phyloP scores from a whole-genome alignment of 1,284 basidiomycete genomes.

The Dichomitus squalens region DNA sequence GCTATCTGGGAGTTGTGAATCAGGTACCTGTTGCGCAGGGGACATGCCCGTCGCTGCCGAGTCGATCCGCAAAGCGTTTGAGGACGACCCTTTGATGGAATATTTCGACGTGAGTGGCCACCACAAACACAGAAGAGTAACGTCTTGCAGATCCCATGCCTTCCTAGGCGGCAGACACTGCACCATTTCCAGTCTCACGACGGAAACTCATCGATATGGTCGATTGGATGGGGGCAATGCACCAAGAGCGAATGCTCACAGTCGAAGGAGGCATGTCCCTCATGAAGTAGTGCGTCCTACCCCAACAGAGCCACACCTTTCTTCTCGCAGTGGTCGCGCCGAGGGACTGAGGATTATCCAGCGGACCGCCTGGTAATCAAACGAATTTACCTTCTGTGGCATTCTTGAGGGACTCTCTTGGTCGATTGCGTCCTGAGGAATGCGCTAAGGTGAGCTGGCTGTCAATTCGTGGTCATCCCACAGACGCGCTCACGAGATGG shows the following conservation, averaged over 20 bases:
- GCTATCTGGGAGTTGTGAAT: background rate
- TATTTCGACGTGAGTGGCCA: conserved; percentile 9
- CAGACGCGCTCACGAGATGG: background rate
- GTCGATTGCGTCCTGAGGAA: background rate
- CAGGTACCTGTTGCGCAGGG: background rate
- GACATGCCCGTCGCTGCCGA: conserved; percentile 3
- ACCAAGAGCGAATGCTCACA: conserved; percentile 6
- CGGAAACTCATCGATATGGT: background rate
- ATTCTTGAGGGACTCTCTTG: background rate
- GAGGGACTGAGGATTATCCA: background rate
- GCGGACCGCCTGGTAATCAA: background rate
- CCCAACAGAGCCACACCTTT: background rate
- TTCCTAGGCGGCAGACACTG: conserved; percentile 9
- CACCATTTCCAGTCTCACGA: conserved; percentile 5
- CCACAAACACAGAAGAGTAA: background rate
- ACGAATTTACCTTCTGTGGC: background rate
- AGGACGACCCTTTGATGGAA: conserved; percentile 8
- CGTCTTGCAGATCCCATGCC: background rate
- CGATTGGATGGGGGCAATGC: conserved; percentile 6
- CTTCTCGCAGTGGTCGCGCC: no score
- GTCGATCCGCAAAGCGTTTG: conserved; percentile 8
- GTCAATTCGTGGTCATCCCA: background rate
- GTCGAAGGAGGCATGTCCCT: conserved; percentile 5
- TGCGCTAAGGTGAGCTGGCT: background rate
- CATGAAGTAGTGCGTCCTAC: conserved; percentile 14